Base-by-base conservation (phyloP, 2,329 filamentous ascomycete species). In the Chaetomium strumarium region DNA sequence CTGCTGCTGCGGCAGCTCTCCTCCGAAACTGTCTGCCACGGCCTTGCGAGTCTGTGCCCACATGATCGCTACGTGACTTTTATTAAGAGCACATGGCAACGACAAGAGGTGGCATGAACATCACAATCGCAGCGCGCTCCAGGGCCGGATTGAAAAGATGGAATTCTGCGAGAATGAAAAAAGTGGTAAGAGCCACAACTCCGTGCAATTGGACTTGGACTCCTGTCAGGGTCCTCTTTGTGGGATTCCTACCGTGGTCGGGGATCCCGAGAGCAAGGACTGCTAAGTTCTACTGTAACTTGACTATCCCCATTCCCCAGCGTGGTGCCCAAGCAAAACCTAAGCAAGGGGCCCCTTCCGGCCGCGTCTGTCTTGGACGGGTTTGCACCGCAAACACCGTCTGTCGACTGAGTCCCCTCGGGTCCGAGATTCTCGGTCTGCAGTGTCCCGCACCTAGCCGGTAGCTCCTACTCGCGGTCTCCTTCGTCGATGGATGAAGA, bases 31-130 rank as follows among this genome's bases (percentile, higher is more conserved):
- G 57, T 57, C 61, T 62, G 58, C 31, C 50, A 55, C 53, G 51
- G 50, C 30, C 47, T 48, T 53, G 50, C 59, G 62, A 60, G 59
- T 56, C 51, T 63, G 62, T 57, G 54, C 61, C 58, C 61, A 55
- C 60, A 63, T 64, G 55, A 63, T 64, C 54, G 56, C 53, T 24
- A 24, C 24, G 4, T 24, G 24, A 24, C 24, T 58, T 52, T 30
- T 45, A 41, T 30, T 45, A 41, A 48, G 55, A 54, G 43, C 44
- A 51, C 56, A 60, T 59, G 55, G 46, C 47, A 44, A 36, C 44
- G 47, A 33, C 29, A 29, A 31, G 47, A 46, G 41, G 40, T 17
- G 43, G 31, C 29, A 52, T 49, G 49, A 55, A 52, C 57, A 57
- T 58, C 51, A 24, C 4, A 4, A 24, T 24, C 24, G 24, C 24